phyloP scores from a whole-genome alignment of 2,329 filamentous ascomycete species.

The Madurella mycetomatis region DNA sequence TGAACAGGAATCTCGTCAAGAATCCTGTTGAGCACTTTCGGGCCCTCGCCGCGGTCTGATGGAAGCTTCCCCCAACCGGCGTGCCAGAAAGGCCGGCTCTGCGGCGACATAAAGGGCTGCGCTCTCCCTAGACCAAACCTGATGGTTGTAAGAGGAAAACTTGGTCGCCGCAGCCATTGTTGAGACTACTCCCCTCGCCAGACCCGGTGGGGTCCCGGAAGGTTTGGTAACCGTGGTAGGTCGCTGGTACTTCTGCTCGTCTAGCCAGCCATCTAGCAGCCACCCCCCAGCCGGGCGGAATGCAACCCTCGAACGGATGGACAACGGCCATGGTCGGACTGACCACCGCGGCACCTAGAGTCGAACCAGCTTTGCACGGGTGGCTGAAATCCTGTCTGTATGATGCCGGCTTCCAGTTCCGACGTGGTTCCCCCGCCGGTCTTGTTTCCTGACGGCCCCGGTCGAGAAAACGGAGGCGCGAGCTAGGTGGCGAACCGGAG shows the following conservation, averaged over 20 bases:
- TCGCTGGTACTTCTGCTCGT: conserved; percentile 12
- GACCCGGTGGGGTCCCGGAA: background rate
- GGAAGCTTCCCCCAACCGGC: background rate
- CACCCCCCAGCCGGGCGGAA: conserved; percentile 13
- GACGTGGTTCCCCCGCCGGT: background rate
- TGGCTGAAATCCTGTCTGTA: background rate
- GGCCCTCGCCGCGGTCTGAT: conserved; percentile 1
- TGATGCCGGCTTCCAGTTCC: conserved; percentile 15
- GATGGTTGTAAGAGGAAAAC: conserved; percentile 23
- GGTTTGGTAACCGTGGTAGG: background rate
- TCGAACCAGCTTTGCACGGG: background rate
- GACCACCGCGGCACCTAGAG: conserved; percentile 3
- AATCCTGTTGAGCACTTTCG: background rate
- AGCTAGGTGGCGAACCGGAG: conserved; percentile 2
- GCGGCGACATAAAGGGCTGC: conserved; percentile 13
- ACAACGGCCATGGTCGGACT: background rate
- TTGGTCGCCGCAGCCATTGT: conserved; percentile 4
- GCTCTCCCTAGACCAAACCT: conserved; percentile 2
- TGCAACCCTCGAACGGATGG: conserved; percentile 14
- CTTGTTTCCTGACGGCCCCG: background rate
- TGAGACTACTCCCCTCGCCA: conserved; percentile 13
- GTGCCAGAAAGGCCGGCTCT: background rate
- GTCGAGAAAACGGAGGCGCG: conserved; percentile 3
- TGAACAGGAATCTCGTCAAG: conserved; percentile 11
- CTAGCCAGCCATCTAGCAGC: conserved; percentile 3